Evolutionary conservation across 192 early-diverging fungal species (phyloP).

Genomic region (Podila epigama): DNA sequence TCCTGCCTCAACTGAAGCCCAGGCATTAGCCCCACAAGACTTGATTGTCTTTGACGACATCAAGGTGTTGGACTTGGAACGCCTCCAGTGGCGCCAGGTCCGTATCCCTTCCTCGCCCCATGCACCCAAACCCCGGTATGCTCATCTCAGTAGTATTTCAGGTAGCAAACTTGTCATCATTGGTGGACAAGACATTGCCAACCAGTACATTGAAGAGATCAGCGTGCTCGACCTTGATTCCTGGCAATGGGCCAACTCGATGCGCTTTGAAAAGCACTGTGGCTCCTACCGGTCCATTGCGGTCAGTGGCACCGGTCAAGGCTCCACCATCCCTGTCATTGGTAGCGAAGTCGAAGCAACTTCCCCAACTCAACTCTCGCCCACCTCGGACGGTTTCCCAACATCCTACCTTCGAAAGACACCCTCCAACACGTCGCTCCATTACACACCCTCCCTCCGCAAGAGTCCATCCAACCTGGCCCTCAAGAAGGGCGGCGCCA

Average conservation of each 20-base stretch:
- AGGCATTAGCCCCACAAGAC: no score
- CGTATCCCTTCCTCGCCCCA: slow-evolving; percentile 45
- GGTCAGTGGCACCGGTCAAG: slow-evolving; percentile 55
- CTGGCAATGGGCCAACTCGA: slow-evolving; percentile 64
- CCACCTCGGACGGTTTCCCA: slow-evolving; percentile 28
- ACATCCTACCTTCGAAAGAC: slow-evolving; percentile 35
- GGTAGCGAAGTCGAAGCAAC: slow-evolving; percentile 29
- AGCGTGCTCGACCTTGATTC: slow-evolving; percentile 70
- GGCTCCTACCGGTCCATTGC: slow-evolving; percentile 79
- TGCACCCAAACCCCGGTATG: slow-evolving; percentile 73
- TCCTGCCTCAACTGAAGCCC: no score
- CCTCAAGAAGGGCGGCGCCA: slow-evolving; percentile 19
- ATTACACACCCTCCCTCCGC: slow-evolving; percentile 41
- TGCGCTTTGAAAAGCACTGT: slow-evolving; percentile 69
- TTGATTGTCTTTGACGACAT: slow-evolving; percentile 71
- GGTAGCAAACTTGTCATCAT: slow-evolving; percentile 65
- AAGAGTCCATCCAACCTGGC: slow-evolving; percentile 28
- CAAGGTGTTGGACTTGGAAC: slow-evolving; percentile 62
- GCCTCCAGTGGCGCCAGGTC: slow-evolving; percentile 61
- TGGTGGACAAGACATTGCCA: slow-evolving; percentile 77
- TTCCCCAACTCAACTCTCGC: slow-evolving; percentile 6
- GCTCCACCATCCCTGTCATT: slow-evolving; percentile 25
- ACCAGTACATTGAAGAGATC: slow-evolving; percentile 75
- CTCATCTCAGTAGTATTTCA: slow-evolving; percentile 71
- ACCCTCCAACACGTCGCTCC: slow-evolving; percentile 31